Percentiles rank a stretch among this genome's conserved stretches.
These are phyloP conservation scores for Pythium dissimile DNA, from an alignment of 352 stramenopile species.

Conservation along the genomic window DNA sequence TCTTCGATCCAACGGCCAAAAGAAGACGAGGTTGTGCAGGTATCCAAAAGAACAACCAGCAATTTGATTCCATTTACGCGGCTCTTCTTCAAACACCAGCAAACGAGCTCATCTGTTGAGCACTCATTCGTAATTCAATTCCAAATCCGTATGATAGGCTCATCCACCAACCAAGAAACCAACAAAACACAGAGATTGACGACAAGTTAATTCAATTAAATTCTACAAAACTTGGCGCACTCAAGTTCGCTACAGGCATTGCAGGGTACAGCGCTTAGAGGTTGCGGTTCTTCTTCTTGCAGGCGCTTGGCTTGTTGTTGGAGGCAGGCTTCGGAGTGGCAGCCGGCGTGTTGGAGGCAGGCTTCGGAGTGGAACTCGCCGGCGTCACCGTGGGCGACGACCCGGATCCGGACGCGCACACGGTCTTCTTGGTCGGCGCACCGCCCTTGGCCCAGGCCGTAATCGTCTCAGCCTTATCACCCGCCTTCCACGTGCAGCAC, in stretches of 20 bases:
- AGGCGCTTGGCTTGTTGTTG: background rate
- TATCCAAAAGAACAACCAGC: too few species aligned
- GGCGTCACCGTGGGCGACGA: constrained; percentile 3
- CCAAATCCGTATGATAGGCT: too few species aligned
- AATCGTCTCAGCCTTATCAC: constrained; percentile 1
- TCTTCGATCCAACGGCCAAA: too few species aligned
- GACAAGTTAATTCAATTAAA: too few species aligned
- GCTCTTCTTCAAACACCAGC: too few species aligned
- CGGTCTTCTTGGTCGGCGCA: background rate
- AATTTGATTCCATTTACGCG: too few species aligned
- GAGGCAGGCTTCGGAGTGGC: background rate
- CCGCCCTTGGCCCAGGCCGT: constrained; percentile 3
- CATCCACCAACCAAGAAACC: too few species aligned
- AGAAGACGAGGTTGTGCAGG: too few species aligned
- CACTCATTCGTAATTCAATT: too few species aligned
- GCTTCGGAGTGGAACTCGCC: background rate
- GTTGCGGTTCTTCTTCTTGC: background rate
- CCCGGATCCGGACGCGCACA: background rate
- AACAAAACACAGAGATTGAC: too few species aligned
- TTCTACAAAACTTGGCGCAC: background rate
- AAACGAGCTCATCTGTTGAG: too few species aligned
- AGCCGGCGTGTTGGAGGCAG: background rate
- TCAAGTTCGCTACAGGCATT: too few species aligned
- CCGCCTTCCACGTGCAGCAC: constrained; percentile 15
- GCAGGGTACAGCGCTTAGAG: background rate